Evolutionary conservation across 192 early-diverging fungal genomes (phyloP).

Genomic region (Pilobolus umbonatus): DNA sequence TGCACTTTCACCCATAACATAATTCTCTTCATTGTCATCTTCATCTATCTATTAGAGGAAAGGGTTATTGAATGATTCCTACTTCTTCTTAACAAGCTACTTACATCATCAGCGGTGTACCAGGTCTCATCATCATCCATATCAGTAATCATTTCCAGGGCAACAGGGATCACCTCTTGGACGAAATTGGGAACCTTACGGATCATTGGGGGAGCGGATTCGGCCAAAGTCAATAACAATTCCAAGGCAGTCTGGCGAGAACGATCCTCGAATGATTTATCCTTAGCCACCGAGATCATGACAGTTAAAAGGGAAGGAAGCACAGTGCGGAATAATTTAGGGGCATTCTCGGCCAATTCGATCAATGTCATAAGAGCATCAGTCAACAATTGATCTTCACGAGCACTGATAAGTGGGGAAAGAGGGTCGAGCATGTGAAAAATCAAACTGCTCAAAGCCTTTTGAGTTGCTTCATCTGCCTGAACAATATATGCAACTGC

Average conservation of each 20-base stretch:
- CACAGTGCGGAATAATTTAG: constrained; percentile 80
- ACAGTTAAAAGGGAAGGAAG: constrained; percentile 72
- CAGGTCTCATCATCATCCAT: constrained; percentile 86
- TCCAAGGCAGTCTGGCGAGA: constrained; percentile 91
- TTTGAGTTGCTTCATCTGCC: constrained; percentile 51
- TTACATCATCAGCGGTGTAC: constrained; percentile 81
- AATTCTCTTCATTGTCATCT: constrained; percentile 84
- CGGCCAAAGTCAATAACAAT: constrained; percentile 85
- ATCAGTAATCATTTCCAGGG: constrained; percentile 93
- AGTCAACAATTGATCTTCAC: constrained; percentile 68
- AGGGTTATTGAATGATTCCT: background rate
- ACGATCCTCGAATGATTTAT: constrained; percentile 71
- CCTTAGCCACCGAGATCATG: constrained; percentile 71
- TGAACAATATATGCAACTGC: constrained; percentile 72
- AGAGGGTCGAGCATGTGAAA: constrained; percentile 79
- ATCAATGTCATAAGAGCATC: constrained; percentile 74
- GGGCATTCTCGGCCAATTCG: constrained; percentile 81
- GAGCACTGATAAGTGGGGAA: constrained; percentile 59
- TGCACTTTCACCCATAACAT: constrained; percentile 91
- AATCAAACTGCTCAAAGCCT: constrained; percentile 62
- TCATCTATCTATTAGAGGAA: constrained; percentile 63
- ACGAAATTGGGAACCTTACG: constrained; percentile 86
- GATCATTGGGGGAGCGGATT: constrained; percentile 83
- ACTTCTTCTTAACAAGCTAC: constrained; percentile 10
- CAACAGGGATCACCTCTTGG: constrained; percentile 74